Evolutionary conservation across 768 basidiomycete genomes (phyloP).

Genomic region (Amanita polypyramis): DNA sequence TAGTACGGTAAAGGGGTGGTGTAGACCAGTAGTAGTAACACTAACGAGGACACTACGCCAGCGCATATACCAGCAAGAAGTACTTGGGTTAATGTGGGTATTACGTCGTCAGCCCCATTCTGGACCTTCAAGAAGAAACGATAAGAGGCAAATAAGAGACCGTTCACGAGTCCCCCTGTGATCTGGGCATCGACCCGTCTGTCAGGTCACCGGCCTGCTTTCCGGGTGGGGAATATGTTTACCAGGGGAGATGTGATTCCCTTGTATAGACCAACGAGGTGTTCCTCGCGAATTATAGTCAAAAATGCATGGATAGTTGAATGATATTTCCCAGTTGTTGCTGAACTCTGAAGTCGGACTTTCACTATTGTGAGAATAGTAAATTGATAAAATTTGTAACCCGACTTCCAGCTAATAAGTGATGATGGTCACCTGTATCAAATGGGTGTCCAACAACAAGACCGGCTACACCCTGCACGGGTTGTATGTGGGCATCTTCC

Average conservation of each 20-base stretch:
- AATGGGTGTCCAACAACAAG: slow-evolving; percentile 70
- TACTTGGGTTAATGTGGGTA: slow-evolving; percentile 64
- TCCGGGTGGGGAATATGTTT: slow-evolving; percentile 19
- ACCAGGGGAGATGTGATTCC: slow-evolving; percentile 79
- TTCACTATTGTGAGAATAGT: no score
- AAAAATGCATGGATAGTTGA: slow-evolving; percentile 55
- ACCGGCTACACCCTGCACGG: slow-evolving; percentile 45
- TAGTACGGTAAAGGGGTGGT: neutral
- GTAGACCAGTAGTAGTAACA: slow-evolving; percentile 7
- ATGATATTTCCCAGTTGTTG: slow-evolving; percentile 42
- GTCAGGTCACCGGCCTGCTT: neutral
- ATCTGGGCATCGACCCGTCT: slow-evolving; percentile 30
- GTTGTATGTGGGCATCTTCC: neutral
- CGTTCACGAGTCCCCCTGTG: slow-evolving; percentile 69
- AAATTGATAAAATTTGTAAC: no score
- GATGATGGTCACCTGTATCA: slow-evolving; percentile 48
- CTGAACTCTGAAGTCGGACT: slow-evolving; percentile 67
- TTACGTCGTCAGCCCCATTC: slow-evolving; percentile 28
- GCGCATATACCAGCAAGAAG: slow-evolving; percentile 71
- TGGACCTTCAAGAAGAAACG: slow-evolving; percentile 67
- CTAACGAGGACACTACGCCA: slow-evolving; percentile 73
- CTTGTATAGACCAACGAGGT: slow-evolving; percentile 58
- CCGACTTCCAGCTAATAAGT: no score
- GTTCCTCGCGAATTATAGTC: slow-evolving; percentile 64
- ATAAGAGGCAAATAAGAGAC: slow-evolving; percentile 80